Base-by-base conservation (phyloP, 148 eudicot species). In the Dianthus caryophyllus region DNA sequence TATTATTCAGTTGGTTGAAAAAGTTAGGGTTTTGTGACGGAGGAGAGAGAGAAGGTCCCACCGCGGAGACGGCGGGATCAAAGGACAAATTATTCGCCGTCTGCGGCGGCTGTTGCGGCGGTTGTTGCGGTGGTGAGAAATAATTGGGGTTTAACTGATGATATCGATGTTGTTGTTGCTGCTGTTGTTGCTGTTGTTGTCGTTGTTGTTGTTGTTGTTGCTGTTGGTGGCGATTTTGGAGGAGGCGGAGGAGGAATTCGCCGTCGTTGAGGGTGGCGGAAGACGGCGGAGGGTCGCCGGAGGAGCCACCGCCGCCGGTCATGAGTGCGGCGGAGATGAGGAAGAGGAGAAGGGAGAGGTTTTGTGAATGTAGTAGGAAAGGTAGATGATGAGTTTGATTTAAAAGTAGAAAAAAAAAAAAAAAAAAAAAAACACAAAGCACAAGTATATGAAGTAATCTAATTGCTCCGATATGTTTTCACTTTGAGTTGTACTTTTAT, bases 41-140 rank as follows among this genome's bases (percentile, higher is more conserved):
- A 70, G 74, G 52, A 4, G 83, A 69, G 6, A 80, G 18, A 22
- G 83, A 57, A 48, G 95, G 96, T 5, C 96, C 90, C 13, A 92
- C 82, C 31, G 91, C 89, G 55, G 89, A 88, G 46, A 87, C 84
- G 56, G 92, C 92, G 3, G 92, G 93, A 71, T 85, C 93, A 30
- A 69, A 65, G 8, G 84, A 41, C 58, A 75, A 70, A 49, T 66
- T 68, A 25, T 78, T 77, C 10, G 76, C 52, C 22, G 43, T 47
- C 1, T 56, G 51, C 1, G 46, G 17, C 25, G 56, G 49, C 20
- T 38, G 49, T 61, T 21, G 25, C 52, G 64, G 66, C 59, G 71
- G 49, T 61, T 21, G 25, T 52, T 61, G 66, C 59, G 71, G 41
- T 64, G 68, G 21, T 74, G 82, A 16, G 71, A 64, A 25, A 20